phyloP scores from a whole-genome alignment of 2,329 filamentous ascomycete genomes.

The Talaromyces sp. region DNA sequence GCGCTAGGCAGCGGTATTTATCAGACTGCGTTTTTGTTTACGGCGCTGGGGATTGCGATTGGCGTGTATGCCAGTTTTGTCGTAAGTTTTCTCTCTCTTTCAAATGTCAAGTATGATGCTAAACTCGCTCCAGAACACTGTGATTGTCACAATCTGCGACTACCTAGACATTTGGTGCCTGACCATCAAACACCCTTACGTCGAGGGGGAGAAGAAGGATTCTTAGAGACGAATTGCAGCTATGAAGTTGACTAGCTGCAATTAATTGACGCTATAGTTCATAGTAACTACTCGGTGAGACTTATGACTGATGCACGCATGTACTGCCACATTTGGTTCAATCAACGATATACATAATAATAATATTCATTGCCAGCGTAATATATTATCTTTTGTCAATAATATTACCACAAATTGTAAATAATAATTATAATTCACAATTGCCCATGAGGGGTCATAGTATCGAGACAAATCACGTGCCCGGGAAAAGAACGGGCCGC shows the following conservation, averaged over 20 bases:
- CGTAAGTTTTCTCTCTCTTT: slow-evolving; percentile 35
- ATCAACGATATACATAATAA: not conserved
- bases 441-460: not conserved
- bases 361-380: no score
- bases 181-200: slow-evolving; percentile 81
- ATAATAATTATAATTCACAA: not conserved
- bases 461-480: not conserved
- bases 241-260: not conserved
- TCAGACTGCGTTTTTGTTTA: slow-evolving; percentile 86
- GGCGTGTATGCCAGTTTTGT: slow-evolving; percentile 98
- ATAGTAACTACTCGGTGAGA: not conserved
- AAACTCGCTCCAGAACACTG: slow-evolving; percentile 58
- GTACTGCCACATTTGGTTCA: not conserved
- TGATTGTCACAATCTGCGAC: slow-evolving; percentile 96
- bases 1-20: slow-evolving; percentile 72
- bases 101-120: slow-evolving; percentile 3
- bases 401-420: not conserved
- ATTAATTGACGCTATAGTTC: not conserved
- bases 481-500: not conserved
- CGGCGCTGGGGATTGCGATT: slow-evolving; percentile 75
- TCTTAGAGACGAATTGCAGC: not conserved
- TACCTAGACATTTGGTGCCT: slow-evolving; percentile 98
- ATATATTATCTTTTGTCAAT: not conserved
- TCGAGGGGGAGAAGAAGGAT: slow-evolving; percentile 28
- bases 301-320: not conserved